Base-by-base conservation (phyloP, 2,329 filamentous ascomycete species). In the Fusarium citri region DNA sequence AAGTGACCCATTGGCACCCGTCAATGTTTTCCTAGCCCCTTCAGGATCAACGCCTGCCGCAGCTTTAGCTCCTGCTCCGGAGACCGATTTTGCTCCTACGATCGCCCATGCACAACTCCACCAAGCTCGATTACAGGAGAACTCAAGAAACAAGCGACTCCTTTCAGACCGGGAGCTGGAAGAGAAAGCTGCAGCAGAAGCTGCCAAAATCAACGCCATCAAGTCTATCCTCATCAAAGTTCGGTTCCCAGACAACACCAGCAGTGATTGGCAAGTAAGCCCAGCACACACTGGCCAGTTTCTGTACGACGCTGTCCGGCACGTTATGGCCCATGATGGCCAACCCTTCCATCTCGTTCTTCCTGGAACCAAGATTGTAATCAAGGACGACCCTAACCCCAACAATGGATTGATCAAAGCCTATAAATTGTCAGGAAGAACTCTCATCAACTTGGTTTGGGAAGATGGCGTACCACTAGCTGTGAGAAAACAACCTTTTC, bases 161-260 rank as follows among this genome's bases (percentile, higher is more conserved):
- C 88, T 88, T 8, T 97, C 94, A 1, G 94, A 98, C 79, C 89
- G 88, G 34, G 95, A 98, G 77, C 83, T 97, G 14, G 91, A 89
- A 37, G 89, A 90, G 25, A 89, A 90, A 69, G 90, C 89, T 34
- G 84, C 87, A 8, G 89, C 88, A 23, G 89, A 91, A 55, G 87
- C 88, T 48, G 89, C 90, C 30, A 90, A 85, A 68, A 82, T 94
- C 2, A 86, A 90, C 8, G 85, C 87, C 8, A 85, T 94, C 64
- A 88, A 87, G 53, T 87, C 88, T 31, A 87, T 97, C 31, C 86
- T 89, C 28, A 85, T 98, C 68, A 94, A 92, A 69, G 87, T 98
- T 50, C 91, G 94, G 26, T 94, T 98, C 73, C 95, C 95, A 0
- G 94, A 98, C 77, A 92, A 94, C 72, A 92, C 90, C 60, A 89